These are phyloP conservation scores for Aureobasidium uvarum DNA, from an alignment of 2,329 filamentous ascomycete species.

Conservation along the genomic window DNA sequence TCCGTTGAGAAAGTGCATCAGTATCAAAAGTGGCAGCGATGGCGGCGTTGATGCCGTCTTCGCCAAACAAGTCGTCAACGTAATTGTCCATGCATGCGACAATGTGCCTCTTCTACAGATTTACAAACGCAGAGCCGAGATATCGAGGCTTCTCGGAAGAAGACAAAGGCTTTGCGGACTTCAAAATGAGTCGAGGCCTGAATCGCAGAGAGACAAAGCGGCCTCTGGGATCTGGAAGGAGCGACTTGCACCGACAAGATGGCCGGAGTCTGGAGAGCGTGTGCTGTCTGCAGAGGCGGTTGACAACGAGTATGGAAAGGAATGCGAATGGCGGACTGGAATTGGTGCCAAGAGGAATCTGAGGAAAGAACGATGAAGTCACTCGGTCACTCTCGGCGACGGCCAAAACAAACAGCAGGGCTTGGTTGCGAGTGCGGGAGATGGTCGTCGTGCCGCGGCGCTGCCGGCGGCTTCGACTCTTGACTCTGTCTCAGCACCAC, in stretches of 20 bases:
- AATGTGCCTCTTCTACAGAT: neutral
- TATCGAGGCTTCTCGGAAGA: neutral
- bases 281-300: neutral
- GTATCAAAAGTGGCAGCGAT: conserved; percentile 58
- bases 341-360: neutral
- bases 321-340: conserved; percentile 3
- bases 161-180: neutral
- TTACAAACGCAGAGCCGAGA: neutral
- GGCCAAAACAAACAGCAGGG: conserved; percentile 24
- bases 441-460: neutral
- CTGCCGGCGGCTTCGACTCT: conserved; percentile 15
- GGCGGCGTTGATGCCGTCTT: conserved; percentile 58
- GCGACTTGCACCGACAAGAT: neutral
- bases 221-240: neutral
- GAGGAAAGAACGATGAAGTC: conserved; percentile 3
- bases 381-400: conserved; percentile 12
- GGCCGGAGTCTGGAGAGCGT: neutral
- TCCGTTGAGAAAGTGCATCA: conserved; percentile 67
- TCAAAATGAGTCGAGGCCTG: neutral
- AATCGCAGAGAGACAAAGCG: neutral
- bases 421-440: conserved; percentile 8
- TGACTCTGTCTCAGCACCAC: conserved; percentile 21
- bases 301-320: conserved; percentile 19
- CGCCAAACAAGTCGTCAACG: conserved; percentile 72
- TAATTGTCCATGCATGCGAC: conserved; percentile 51